Base-by-base conservation (phyloP, 352 stramenopile species). In the Pythium guiyangense region DNA sequence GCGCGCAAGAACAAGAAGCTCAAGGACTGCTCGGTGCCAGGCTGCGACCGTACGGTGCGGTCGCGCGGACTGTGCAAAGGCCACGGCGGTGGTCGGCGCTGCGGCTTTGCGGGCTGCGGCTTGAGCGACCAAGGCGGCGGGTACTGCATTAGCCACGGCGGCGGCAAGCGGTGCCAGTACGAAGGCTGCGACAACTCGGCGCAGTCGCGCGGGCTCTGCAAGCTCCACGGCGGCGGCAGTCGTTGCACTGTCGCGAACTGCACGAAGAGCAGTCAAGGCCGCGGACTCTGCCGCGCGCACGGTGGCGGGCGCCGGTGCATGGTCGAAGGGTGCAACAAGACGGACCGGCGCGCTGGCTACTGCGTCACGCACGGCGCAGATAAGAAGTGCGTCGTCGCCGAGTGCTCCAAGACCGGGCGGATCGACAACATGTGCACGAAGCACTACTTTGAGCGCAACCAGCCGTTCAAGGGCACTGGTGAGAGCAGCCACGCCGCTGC, bases 251-350 rank as follows among this genome's bases (percentile, higher is more conserved):
- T 92, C 50, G 72, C 74, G 8, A 88, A 88, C 52, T 94, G 84
- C 57, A 87, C 77, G 25, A 96, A 95, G 73, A 93, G 86, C 54
- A 92, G 84, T 17, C 87, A 96, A 54, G 87, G 87, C 14, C 76
- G 80, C 9, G 87, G 87, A 18, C 63, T 92, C 8, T 96, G 86
- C 52, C 85, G 83, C 43, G 83, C 86, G 9, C 86, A 96, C 45
- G 86, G 87, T 45, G 87, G 87, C 34, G 87, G 87, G 1, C 69
- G 84, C 17, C 84, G 84, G 22, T 96, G 87, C 64, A 88, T 88
- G 69, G 69, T 92, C 25, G 78, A 88, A 29, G 83, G 83, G 11
- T 96, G 86, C 78, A 88, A 89, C 62, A 94, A 92, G 67, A 92
- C 82, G 1, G 82, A 90, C 52, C 74, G 82, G 9, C 79, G 82